phyloP scores from a whole-genome alignment of 2,329 filamentous ascomycete genomes.

The Calonectria multiphialidica region DNA sequence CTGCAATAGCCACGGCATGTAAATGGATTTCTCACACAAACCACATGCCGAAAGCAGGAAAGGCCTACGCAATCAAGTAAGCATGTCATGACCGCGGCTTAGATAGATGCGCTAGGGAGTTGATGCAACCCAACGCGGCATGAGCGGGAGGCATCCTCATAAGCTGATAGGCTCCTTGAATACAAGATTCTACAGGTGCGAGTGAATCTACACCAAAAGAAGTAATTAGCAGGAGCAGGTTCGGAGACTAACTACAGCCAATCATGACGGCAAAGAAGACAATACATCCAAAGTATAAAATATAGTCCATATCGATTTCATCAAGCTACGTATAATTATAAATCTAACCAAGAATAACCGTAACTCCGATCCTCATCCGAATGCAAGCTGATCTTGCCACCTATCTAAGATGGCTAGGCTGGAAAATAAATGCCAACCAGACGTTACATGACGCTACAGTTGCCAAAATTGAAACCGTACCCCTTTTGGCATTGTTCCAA shows the following conservation, averaged over 20 bases:
- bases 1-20: neutral
- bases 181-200: neutral
- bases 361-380: constrained; percentile 16
- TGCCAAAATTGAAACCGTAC: constrained; percentile 58
- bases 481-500: constrained; percentile 74
- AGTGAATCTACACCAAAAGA: neutral
- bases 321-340: neutral
- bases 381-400: constrained; percentile 9
- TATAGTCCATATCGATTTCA: neutral
- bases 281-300: neutral
- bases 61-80: neutral
- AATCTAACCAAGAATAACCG: neutral
- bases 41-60: neutral
- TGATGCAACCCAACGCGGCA: neutral
- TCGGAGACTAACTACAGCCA: neutral
- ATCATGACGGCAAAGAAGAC: too few relatives aligned
- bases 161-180: neutral
- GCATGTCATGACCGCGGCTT: neutral
- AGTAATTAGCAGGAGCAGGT: neutral
- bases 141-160: neutral
- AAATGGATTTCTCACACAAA: neutral
- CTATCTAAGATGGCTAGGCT: neutral
- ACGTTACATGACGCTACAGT: constrained; percentile 65
- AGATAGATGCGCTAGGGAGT: neutral
- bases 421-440: neutral